phyloP scores from a whole-genome alignment of 78 protist genomes.

The Dictyostelium firmibasis region DNA sequence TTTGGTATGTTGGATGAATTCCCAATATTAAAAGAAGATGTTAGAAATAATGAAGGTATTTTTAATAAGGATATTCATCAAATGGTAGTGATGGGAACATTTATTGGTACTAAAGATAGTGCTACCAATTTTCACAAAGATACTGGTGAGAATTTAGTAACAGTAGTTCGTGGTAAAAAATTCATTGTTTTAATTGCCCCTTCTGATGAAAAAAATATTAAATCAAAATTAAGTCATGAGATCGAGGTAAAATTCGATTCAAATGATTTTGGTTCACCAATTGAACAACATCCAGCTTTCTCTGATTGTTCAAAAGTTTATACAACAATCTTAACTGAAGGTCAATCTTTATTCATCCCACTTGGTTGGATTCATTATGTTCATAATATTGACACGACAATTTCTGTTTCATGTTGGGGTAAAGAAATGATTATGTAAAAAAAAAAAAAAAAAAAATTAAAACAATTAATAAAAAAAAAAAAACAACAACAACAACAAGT shows the following conservation, averaged over 20 bases:
- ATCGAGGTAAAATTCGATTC: background rate
- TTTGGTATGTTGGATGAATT: slow-evolving; percentile 42
- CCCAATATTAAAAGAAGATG: slow-evolving; percentile 40
- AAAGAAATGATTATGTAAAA: slow-evolving; percentile 24
- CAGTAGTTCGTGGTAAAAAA: slow-evolving; percentile 38
- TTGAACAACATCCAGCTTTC: slow-evolving; percentile 38
- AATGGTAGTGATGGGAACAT: slow-evolving; percentile 24
- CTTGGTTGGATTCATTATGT: slow-evolving; percentile 66
- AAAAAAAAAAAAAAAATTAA: background rate
- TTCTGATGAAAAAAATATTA: background rate
- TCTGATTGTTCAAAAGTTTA: background rate
- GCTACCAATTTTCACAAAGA: slow-evolving; percentile 45
- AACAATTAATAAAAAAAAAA: background rate
- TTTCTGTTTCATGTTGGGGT: slow-evolving; percentile 53
- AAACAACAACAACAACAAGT: no score
- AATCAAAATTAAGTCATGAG: background rate
- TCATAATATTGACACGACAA: slow-evolving; percentile 21
- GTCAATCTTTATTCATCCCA: slow-evolving; percentile 46
- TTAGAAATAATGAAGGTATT: background rate
- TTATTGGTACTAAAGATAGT: slow-evolving; percentile 32
- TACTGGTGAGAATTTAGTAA: slow-evolving; percentile 55
- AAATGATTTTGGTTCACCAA: background rate
- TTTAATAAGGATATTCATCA: slow-evolving; percentile 26
- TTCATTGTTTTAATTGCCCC: slow-evolving; percentile 33
- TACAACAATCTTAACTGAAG: background rate